Conservation (phyloP, 176 grass and related monocot genomes). For the Rhipidocladum racemiflorum region DNA sequence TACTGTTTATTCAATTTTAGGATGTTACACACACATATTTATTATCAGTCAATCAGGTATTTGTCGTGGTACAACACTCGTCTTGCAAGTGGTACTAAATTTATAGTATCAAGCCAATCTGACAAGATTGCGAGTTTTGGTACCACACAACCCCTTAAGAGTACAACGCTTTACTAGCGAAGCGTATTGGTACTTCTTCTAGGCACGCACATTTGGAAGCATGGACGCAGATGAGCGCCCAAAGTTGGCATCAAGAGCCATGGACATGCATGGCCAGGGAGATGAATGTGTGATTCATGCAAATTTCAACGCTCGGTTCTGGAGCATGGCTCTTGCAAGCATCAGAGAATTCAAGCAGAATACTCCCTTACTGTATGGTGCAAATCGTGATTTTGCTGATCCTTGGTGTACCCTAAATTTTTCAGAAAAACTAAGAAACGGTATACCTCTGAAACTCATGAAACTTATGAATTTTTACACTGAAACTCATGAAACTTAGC, state of each 20-base stretch:
- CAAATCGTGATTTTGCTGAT: not conserved
- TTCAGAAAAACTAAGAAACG: no score
- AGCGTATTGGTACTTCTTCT: conserved; percentile 10
- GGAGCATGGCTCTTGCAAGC: not conserved
- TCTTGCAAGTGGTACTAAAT: not conserved
- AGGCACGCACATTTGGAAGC: conserved; percentile 6
- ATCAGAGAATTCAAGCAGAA: not conserved
- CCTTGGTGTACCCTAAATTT: not conserved
- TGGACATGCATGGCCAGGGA: not conserved
- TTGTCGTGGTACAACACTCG: no score
- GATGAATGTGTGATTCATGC: not conserved
- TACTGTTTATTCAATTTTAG: no score
- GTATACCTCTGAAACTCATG: no score
- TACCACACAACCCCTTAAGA: not conserved
- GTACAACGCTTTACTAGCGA: not conserved
- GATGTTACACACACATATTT: no score
- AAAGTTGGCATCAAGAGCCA: not conserved
- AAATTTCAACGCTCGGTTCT: not conserved
- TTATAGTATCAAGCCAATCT: not conserved
- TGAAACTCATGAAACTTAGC: no score
- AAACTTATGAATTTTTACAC: no score
- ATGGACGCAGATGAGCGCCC: not conserved
- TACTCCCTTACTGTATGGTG: not conserved
- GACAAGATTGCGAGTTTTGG: not conserved
- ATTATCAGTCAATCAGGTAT: no score